Conservation (phyloP, 2,329 filamentous ascomycete species). For the Bipolaris gigantea region DNA sequence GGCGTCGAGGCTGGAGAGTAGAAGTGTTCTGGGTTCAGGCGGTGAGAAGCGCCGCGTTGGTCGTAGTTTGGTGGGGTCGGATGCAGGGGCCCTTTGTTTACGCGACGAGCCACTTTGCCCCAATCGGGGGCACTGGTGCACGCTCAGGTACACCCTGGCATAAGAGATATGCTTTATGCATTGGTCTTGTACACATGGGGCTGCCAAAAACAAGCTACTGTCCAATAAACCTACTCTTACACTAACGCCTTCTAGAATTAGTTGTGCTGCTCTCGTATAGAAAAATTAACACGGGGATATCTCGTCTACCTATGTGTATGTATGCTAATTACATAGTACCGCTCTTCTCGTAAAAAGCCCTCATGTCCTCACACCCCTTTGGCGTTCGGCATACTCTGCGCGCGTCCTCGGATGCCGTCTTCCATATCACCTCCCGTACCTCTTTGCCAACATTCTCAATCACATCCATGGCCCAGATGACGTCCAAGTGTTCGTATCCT, state of each 20-base stretch:
- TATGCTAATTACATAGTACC: not conserved
- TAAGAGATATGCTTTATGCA: not conserved
- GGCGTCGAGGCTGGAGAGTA: conserved; percentile 14
- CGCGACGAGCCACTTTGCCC: conserved; percentile 19
- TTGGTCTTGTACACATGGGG: not conserved
- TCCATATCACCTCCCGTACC: conserved; percentile 81
- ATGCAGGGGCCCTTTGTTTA: conserved; percentile 22
- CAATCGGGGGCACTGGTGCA: conserved; percentile 1
- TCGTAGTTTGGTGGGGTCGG: conserved; percentile 25
- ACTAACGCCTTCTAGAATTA: not conserved
- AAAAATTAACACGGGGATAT: not conserved
- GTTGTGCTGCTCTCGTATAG: not conserved
- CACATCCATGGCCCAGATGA: conserved; percentile 91
- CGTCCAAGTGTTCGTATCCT: conserved; percentile 87
- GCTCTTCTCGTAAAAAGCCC: conserved; percentile 29
- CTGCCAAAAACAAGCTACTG: not conserved
- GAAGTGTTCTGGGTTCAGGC: conserved; percentile 18
- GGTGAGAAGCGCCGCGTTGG: conserved; percentile 22
- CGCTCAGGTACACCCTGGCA: not conserved
- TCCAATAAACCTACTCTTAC: too few species aligned
- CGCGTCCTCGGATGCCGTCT: conserved; percentile 62
- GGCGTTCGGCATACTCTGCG: conserved; percentile 66
- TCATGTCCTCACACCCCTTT: conserved; percentile 59
- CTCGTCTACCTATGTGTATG: conserved; percentile 1
- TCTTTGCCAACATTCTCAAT: conserved; percentile 81